Conservation (phyloP, 2,329 filamentous ascomycete species). For the Neophaeococcomyces aloes region DNA sequence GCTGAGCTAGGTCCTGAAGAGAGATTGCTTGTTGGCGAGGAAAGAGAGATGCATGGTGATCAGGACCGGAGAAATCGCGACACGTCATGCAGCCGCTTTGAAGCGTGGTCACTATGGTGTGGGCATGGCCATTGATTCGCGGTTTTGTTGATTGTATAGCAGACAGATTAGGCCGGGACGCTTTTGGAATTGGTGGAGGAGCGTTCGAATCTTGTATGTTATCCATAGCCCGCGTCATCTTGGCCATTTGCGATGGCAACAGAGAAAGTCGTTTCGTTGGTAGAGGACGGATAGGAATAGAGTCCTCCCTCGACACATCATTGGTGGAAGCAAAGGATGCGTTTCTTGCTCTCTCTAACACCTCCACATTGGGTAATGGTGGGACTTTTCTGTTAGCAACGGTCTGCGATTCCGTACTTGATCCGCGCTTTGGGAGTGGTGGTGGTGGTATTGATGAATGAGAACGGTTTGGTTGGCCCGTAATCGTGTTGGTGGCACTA, state of each 20-base stretch:
- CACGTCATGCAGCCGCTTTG: constrained; percentile 59
- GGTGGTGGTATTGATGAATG: constrained; percentile 4
- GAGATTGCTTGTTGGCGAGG: constrained; percentile 64
- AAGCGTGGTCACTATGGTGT: constrained; percentile 17
- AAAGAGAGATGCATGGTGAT: constrained; percentile 65
- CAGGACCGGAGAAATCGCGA: constrained; percentile 76
- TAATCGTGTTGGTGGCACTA: constrained; percentile 10
- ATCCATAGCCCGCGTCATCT: neutral
- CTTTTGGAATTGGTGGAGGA: constrained; percentile 43
- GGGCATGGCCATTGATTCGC: constrained; percentile 15
- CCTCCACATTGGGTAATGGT: constrained; percentile 26
- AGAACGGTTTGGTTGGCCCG: constrained; percentile 9
- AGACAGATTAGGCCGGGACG: constrained; percentile 48
- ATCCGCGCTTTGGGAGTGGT: constrained; percentile 1
- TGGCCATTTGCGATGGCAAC: neutral
- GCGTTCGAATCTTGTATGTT: neutral
- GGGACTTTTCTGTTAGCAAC: constrained; percentile 18
- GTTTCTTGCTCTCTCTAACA: constrained; percentile 29
- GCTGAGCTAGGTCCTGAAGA: constrained; percentile 62
- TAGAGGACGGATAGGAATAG: constrained; percentile 10
- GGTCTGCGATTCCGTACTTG: constrained; percentile 2
- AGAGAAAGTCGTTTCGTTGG: constrained; percentile 9
- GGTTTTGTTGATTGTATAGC: constrained; percentile 46
- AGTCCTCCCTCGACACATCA: constrained; percentile 22
- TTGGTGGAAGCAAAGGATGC: constrained; percentile 40